These are phyloP conservation scores for Bruguiera hainesii DNA, from an alignment of 441 rosid genomes.

Conservation along the genomic window DNA sequence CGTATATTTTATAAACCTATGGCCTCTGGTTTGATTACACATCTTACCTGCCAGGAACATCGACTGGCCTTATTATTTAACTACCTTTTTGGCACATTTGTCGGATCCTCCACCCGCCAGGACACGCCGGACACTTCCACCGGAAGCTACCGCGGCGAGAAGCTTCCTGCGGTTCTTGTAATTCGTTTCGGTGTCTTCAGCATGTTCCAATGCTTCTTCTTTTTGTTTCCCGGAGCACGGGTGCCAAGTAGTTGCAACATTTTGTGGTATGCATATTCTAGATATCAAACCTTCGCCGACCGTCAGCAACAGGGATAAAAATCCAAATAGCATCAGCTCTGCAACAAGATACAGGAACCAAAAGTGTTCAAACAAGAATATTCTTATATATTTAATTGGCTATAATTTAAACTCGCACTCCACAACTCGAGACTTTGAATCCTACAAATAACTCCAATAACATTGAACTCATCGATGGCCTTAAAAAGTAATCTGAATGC, in stretches of 20 bases:
- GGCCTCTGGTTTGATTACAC: too few relatives aligned
- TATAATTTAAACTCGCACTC: background rate
- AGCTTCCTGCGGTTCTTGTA: constrained; percentile 47
- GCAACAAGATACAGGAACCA: constrained; percentile 7
- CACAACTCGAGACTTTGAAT: too few relatives aligned
- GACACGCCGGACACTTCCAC: constrained; percentile 45
- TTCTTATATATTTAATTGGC: too few relatives aligned
- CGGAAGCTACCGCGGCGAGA: constrained; percentile 27
- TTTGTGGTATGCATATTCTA: constrained; percentile 43
- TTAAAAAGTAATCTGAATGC: background rate
- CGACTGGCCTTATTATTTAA: background rate
- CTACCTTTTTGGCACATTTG: constrained; percentile 54
- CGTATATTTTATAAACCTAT: too few relatives aligned
- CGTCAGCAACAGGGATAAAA: constrained; percentile 71
- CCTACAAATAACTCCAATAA: too few relatives aligned
- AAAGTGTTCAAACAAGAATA: too few relatives aligned
- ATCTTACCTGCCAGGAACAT: too few relatives aligned
- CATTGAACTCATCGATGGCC: too few relatives aligned
- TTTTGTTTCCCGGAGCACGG: constrained; percentile 40
- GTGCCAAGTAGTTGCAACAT: constrained; percentile 60
- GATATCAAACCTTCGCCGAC: constrained; percentile 47
- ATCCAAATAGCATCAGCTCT: constrained; percentile 90
- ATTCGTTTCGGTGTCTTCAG: background rate
- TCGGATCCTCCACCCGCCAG: constrained; percentile 42
- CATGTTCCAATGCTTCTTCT: background rate